A percentile compares a stretch with the other conserved stretches of the same genome.
Evolutionary conservation across 768 basidiomycete genomes (phyloP).

Genomic region (Phanerochaete sordida): DNA sequence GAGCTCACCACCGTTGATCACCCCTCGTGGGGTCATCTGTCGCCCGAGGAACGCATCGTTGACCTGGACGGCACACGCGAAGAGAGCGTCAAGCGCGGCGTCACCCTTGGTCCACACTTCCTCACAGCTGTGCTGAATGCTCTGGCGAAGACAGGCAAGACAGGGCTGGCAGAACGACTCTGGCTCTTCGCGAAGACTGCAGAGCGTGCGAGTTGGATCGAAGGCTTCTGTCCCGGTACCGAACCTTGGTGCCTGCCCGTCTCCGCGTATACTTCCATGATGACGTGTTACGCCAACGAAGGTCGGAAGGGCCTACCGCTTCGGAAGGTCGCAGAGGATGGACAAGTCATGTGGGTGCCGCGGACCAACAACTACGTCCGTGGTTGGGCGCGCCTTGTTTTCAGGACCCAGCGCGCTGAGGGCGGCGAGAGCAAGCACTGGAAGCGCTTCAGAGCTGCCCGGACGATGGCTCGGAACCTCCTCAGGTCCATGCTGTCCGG

Average conservation of each 20-base stretch:
- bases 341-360: slow-evolving; percentile 16
- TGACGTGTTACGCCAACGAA: slow-evolving; percentile 54
- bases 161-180: slow-evolving; percentile 56
- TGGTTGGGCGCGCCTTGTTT: slow-evolving; percentile 24
- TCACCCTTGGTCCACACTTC: slow-evolving; percentile 54
- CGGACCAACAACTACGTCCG: slow-evolving; percentile 20
- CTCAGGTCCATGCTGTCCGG: slow-evolving; percentile 28
- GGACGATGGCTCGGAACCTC: slow-evolving; percentile 26
- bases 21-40: slow-evolving; percentile 32
- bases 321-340: slow-evolving; percentile 7
- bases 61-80: slow-evolving; percentile 19
- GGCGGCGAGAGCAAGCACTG: slow-evolving; percentile 15
- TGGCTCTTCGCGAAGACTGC: slow-evolving; percentile 62
- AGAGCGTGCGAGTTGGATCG: slow-evolving; percentile 50
- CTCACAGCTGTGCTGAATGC: slow-evolving; percentile 60
- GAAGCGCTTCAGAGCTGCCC: slow-evolving; percentile 19
- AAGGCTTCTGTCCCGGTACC: slow-evolving; percentile 19
- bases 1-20: slow-evolving; percentile 40
- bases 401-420: slow-evolving; percentile 6
- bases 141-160: slow-evolving; percentile 50
- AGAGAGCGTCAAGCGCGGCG: slow-evolving; percentile 37
- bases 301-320: slow-evolving; percentile 28
- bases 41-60: slow-evolving; percentile 21
- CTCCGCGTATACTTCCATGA: slow-evolving; percentile 69
- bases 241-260: slow-evolving; percentile 63